Conservation (phyloP, 2,329 filamentous ascomycete genomes). For the Xylariaceae sp. region DNA sequence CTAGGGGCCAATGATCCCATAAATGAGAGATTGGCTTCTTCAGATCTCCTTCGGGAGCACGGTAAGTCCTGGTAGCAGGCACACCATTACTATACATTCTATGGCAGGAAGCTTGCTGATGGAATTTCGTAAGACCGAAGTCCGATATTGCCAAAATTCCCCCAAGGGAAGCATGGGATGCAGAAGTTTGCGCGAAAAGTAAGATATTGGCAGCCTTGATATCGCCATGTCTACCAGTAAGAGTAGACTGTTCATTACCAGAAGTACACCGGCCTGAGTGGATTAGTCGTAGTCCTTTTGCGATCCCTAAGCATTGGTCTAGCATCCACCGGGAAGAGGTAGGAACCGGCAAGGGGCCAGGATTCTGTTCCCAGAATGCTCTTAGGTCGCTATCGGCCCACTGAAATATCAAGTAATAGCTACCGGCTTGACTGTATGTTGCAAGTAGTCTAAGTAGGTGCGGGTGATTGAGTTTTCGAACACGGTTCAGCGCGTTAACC, state of each 20-base stretch:
- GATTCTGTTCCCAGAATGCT: neutral
- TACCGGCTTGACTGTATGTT: neutral
- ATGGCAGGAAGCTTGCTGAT: neutral
- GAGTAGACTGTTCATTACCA: no score
- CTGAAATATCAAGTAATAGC: neutral
- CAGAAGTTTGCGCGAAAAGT: neutral
- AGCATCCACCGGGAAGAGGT: neutral
- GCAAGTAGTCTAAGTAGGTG: neutral
- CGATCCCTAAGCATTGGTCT: constrained; percentile 1
- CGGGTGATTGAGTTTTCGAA: neutral
- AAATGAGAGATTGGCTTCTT: neutral
- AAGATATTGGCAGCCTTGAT: neutral
- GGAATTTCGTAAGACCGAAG: constrained; percentile 1
- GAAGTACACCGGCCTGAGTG: neutral
- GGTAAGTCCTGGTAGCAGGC: neutral
- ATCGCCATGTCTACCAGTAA: constrained; percentile 5
- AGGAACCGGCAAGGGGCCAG: neutral
- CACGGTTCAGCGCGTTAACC: neutral
- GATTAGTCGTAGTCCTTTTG: neutral
- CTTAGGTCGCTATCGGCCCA: neutral
- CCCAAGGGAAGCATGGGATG: neutral
- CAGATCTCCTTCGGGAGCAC: neutral
- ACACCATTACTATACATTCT: neutral
- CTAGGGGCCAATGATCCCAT: constrained; percentile 28
- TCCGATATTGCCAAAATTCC: neutral